Evolutionary conservation across 805 yeast genomes (phyloP), one percentile per base, ranked within the genome.

Genomic region (Candida andamanensis): DNA sequence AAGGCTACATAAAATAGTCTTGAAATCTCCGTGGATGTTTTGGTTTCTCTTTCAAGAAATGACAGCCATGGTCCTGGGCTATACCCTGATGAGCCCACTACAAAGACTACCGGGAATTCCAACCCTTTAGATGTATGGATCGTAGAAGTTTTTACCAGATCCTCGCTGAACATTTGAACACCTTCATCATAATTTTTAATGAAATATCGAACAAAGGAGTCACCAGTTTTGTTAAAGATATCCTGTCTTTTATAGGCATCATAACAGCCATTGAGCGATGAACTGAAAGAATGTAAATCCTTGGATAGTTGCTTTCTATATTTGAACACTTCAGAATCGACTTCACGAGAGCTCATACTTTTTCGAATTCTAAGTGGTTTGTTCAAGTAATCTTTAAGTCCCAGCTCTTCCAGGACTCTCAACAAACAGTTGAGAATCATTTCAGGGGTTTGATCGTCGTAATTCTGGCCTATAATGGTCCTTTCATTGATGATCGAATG

Each of bases 101-200:
- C 43, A 50, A 81, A 80, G 1, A 79, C 85, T 9, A 80, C 62
- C 0, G 87, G 86, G 44, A 76, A 80, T 40, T 82, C 87, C 4
- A 80, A 51, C 0, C 92, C 90, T 44, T 83, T 83, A 1, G 89
- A 76, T 0, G 84, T 66, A 51, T 83, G 90, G 2, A 83, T 72
- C 0, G 90, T 83, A 0, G 86, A 76, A 1, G 81, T 42, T 30
- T 74, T 76, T 5, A 81, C 63, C 49, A 24, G 52, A 38, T 37
- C 57, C 39, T 32, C 48, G 26, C 41, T 50, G 27, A 28, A 44
- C 14, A 34, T 44, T 20, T 44, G 67, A 40, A 31, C 51, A 23
- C 57, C 68, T 17, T 59, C 66, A 32, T 57, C 58, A 47, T 67
- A 69, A 28, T 58, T 62, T 17, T 54, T 50, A 15, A 72, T 41